phyloP scores from a whole-genome alignment of 2,329 filamentous ascomycete genomes.

The Cercospora citrullina region DNA sequence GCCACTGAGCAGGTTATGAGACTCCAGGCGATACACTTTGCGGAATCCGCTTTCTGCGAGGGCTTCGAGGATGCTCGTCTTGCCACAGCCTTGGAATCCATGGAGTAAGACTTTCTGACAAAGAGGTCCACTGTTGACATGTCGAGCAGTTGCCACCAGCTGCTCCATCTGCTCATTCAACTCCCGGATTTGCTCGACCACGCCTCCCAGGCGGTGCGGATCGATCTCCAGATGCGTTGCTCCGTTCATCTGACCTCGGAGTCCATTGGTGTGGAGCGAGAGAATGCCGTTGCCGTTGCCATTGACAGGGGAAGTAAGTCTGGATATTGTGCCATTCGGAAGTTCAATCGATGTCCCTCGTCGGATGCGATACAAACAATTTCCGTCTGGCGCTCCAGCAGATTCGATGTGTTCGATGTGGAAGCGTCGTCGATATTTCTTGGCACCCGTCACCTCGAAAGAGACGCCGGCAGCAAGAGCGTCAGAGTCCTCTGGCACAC shows the following conservation, averaged over 20 bases:
- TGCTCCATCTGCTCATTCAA: conserved; percentile 65
- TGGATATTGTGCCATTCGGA: not conserved
- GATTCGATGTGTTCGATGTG: conserved; percentile 57
- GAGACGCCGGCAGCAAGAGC: conserved; percentile 68
- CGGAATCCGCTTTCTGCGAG: conserved; percentile 68
- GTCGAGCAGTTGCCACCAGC: conserved; percentile 25
- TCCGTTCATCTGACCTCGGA: not conserved
- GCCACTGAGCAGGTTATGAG: conserved; percentile 41
- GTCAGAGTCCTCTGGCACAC: conserved; percentile 44
- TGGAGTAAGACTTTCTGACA: conserved; percentile 67
- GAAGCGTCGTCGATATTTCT: conserved; percentile 62
- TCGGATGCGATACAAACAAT: not conserved
- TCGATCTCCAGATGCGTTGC: conserved; percentile 16
- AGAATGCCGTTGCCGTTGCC: not conserved
- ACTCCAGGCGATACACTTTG: conserved; percentile 62
- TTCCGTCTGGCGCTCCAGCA: conserved; percentile 21
- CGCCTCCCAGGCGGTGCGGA: conserved; percentile 63
- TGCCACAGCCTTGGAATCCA: conserved; percentile 82
- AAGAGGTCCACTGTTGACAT: conserved; percentile 1
- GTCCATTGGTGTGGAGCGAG: not conserved
- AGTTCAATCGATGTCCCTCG: not conserved
- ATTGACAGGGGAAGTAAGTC: not conserved
- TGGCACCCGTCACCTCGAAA: conserved; percentile 62
- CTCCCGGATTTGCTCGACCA: conserved; percentile 61
- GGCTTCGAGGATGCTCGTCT: conserved; percentile 70